Evolutionary conservation across 1,284 basidiomycete genomes (phyloP), one percentile per base, ranked within the genome.

Genomic region (Cutaneotrichosporon sp.): DNA sequence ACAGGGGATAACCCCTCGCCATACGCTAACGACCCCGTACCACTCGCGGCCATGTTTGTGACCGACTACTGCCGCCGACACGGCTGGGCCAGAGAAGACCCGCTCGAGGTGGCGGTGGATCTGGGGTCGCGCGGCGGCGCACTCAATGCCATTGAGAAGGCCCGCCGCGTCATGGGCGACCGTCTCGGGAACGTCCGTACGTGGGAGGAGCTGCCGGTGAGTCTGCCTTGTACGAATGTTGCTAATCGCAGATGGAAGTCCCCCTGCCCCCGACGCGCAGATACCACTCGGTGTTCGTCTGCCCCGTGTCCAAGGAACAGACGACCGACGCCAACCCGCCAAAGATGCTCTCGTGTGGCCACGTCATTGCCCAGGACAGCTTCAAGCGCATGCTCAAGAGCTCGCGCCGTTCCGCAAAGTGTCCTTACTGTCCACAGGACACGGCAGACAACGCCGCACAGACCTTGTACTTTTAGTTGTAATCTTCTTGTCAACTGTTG

Each of bases 261-360:
- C 89, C 90, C 0, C 73, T 98, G 12, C 84, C 88, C 1, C 77
- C 85, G 1, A 85, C 88, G 62, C 86, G 92, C 64, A 80, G 90
- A 26, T 97, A 94, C 74, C 96, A 99, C 72, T 96, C 92, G 1
- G 88, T 96, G 55, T 98, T 99, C 71, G 86, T 91, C 39, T 99
- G 96, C 73, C 91, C 96, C 1, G 94, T 99, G 26, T 94, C 90
- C 14, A 98, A 97, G 75, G 94, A 98, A 68, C 92, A 96, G 74
- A 84, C 90, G 13, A 94, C 90, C 1, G 87, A 92, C 49, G 72
- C 80, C 54, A 99, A 98, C 71, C 96, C 93, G 18, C 94, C 94
- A 0, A 96, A 96, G 89, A 93, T 97, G 88, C 85, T 98, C 79
- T 77, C 80, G 1, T 98, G 94, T 69, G 94, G 94, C 1, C 96